Percentiles rank a stretch among this genome's conserved stretches.
phyloP scores from a whole-genome alignment of 306 rosid genomes.

The Dryas alaskensis region DNA sequence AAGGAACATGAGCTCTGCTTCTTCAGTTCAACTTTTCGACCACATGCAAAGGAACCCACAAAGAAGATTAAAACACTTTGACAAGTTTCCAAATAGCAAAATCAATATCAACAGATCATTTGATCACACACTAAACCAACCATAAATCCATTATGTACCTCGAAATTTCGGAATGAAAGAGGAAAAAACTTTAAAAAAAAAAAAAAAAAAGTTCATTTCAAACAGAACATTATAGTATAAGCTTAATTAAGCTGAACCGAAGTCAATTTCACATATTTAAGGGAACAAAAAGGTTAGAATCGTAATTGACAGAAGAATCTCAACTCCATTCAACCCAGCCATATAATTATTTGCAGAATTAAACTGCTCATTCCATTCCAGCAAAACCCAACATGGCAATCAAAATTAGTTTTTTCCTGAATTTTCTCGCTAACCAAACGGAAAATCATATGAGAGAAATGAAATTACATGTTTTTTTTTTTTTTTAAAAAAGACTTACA shows the following conservation, averaged over 20 bases:
- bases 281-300: not conserved
- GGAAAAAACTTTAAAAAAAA: not conserved
- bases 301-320: not conserved
- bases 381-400: not conserved
- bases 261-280: not conserved
- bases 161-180: not conserved
- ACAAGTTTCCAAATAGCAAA: not conserved
- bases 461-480: not conserved
- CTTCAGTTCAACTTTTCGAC: conserved; percentile 48
- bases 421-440: conserved; percentile 1
- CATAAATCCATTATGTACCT: not conserved
- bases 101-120: conserved; percentile 5
- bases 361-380: not conserved
- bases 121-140: not conserved
- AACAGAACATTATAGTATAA: not conserved
- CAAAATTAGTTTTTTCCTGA: not conserved
- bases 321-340: not conserved
- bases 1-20: conserved; percentile 50
- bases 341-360: not conserved
- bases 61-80: not conserved
- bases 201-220: not conserved
- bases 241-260: not conserved
- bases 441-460: not conserved
- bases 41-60: not conserved
- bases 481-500: conserved; percentile 15